phyloP scores from a whole-genome alignment of 352 stramenopile genomes.

The Phytophthora ohioensis region DNA sequence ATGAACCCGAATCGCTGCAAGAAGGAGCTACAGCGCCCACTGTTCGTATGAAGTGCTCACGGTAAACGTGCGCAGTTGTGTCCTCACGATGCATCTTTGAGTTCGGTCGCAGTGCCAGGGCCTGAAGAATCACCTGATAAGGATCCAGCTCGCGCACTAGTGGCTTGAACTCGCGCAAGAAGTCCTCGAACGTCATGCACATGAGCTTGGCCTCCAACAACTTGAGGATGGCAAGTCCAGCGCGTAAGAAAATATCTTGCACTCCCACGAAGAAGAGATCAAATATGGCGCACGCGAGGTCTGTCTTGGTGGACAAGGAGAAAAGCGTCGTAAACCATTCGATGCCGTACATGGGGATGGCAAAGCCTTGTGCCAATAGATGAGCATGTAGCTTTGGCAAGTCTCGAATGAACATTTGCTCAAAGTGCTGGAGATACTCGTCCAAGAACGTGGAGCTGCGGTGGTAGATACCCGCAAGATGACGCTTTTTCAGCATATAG shows the following conservation, averaged over 20 bases:
- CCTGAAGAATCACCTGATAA: constrained; percentile 76
- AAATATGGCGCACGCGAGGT: constrained; percentile 84
- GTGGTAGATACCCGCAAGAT: constrained; percentile 84
- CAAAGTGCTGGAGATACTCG: constrained; percentile 86
- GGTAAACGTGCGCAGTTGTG: constrained; percentile 63
- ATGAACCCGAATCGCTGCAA: constrained; percentile 26
- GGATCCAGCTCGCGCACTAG: constrained; percentile 78
- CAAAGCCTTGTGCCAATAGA: constrained; percentile 72
- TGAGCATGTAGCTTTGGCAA: constrained; percentile 76
- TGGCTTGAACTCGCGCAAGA: constrained; percentile 85
- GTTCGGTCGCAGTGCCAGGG: constrained; percentile 65
- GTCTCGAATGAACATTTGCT: constrained; percentile 71
- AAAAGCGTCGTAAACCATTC: constrained; percentile 92
- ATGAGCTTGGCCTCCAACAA: constrained; percentile 81
- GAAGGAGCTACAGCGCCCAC: constrained; percentile 29
- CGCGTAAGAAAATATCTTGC: constrained; percentile 83
- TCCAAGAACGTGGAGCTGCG: constrained; percentile 86
- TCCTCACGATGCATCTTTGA: constrained; percentile 56
- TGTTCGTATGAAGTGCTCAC: constrained; percentile 54
- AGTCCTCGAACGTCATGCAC: constrained; percentile 88
- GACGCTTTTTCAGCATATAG: constrained; percentile 84
- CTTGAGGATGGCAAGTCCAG: constrained; percentile 84
- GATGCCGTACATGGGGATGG: constrained; percentile 85
- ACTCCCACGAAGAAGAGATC: constrained; percentile 87
- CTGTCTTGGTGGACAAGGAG: constrained; percentile 83